Conservation (phyloP, 2,329 filamentous ascomycete genomes). For the Thelonectria blattea region DNA sequence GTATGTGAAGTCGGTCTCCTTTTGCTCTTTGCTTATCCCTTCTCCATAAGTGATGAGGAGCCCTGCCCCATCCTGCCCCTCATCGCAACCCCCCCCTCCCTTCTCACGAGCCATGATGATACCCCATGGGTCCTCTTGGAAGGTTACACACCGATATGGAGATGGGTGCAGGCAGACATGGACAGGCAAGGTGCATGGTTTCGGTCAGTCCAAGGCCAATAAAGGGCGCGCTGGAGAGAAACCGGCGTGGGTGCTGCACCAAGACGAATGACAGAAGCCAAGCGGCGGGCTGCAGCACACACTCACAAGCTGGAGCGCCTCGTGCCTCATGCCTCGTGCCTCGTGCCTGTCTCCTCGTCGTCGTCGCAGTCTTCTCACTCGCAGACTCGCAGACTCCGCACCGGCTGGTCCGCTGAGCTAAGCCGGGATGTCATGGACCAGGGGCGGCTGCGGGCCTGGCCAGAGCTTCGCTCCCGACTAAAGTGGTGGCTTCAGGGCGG, state of each 20-base stretch:
- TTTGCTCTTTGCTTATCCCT: background rate
- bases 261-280: slow-evolving; percentile 19
- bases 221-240: slow-evolving; percentile 1
- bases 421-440: slow-evolving; percentile 16
- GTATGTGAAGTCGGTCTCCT: slow-evolving; percentile 6
- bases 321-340: background rate
- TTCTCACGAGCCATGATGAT: background rate
- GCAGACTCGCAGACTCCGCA: no score
- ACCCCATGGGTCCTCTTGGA: background rate
- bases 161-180: slow-evolving; percentile 3
- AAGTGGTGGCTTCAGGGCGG: background rate
- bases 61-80: background rate
- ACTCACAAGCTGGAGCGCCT: slow-evolving; percentile 18
- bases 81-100: background rate
- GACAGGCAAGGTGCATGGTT: slow-evolving; percentile 15
- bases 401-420: slow-evolving; percentile 19
- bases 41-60: background rate
- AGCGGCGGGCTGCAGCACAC: slow-evolving; percentile 10
- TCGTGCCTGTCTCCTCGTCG: slow-evolving; percentile 11
- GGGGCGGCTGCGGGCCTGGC: slow-evolving; percentile 1
- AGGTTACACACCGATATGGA: slow-evolving; percentile 15
- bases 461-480: background rate
- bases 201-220: slow-evolving; percentile 14
- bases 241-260: slow-evolving; percentile 22
- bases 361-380: background rate